Evolutionary conservation across 192 early-diverging fungal species (phyloP).

Genomic region (Umbelopsis isabellina): DNA sequence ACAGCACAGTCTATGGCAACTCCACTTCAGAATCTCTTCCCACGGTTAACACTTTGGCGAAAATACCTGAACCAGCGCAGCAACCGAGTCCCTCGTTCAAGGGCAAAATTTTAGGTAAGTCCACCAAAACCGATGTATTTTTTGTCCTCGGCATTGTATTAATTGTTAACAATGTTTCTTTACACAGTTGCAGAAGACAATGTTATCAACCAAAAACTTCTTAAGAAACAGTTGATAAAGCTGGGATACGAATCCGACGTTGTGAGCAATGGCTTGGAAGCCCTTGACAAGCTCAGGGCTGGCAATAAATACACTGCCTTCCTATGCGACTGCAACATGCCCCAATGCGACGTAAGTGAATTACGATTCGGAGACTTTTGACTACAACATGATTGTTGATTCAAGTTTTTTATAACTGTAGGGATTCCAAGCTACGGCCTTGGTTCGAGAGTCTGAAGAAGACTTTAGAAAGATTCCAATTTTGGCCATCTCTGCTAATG

Average conservation of each 20-base stretch:
- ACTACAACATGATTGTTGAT: no score
- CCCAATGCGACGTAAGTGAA: slow-evolving; percentile 8
- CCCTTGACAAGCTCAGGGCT: not conserved
- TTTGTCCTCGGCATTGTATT: no score
- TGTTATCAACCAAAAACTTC: slow-evolving; percentile 20
- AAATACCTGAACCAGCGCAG: no score
- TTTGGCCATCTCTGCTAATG: slow-evolving; percentile 1
- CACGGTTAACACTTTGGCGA: no score
- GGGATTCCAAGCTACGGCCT: not conserved
- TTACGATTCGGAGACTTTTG: no score
- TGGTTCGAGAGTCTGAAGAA: not conserved
- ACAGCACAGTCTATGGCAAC: no score
- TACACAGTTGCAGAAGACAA: slow-evolving; percentile 19
- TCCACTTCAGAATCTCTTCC: no score
- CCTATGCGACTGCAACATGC: slow-evolving; percentile 18
- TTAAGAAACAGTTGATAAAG: slow-evolving; percentile 18
- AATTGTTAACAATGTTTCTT: not conserved
- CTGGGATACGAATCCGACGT: slow-evolving; percentile 15
- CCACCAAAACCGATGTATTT: not conserved
- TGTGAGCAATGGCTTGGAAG: slow-evolving; percentile 7
- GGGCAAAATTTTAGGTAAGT: slow-evolving; percentile 1
- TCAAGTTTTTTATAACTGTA: not conserved
- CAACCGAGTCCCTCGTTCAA: not conserved
- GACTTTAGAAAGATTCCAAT: not conserved
- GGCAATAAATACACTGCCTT: not conserved